A percentile compares a stretch with the other conserved stretches of the same genome.
These are phyloP conservation scores for Chrysanthemum lavandulifolium DNA, from an alignment of 129 eudicot species.

Conservation along the genomic window DNA sequence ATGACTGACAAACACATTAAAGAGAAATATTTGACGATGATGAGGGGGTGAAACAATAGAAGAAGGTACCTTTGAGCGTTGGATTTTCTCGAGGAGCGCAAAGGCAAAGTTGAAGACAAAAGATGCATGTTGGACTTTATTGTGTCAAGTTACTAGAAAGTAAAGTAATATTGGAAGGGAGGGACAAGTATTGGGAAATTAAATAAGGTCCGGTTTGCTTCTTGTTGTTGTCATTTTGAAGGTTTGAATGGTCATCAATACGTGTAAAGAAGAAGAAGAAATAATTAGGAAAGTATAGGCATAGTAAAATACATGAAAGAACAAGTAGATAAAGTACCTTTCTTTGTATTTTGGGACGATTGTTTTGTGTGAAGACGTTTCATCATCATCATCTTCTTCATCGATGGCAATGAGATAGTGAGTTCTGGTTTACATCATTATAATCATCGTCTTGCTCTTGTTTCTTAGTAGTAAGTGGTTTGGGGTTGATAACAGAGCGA, in stretches of 20 bases:
- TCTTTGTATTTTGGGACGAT: conserved; percentile 33
- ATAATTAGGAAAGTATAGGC: too few relatives aligned
- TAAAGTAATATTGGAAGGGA: conserved; percentile 6
- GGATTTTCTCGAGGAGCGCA: conserved; percentile 83
- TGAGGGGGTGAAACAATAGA: neutral
- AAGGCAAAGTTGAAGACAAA: conserved; percentile 71
- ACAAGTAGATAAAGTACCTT: too few relatives aligned
- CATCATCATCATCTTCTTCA: conserved; percentile 21
- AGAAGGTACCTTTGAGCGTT: conserved; percentile 65
- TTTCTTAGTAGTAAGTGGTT: too few relatives aligned
- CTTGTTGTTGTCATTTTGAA: conserved; percentile 41
- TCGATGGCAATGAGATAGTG: conserved; percentile 45
- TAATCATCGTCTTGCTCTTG: too few relatives aligned
- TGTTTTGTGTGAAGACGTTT: conserved; percentile 22
- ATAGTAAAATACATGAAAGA: too few relatives aligned
- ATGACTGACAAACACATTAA: too few relatives aligned
- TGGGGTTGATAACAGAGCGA: too few relatives aligned
- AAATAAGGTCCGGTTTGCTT: conserved; percentile 64
- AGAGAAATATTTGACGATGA: too few relatives aligned
- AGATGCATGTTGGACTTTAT: conserved; percentile 42
- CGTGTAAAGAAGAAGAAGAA: conserved; percentile 35
- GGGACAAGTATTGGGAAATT: conserved; percentile 11
- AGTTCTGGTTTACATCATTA: conserved; percentile 36
- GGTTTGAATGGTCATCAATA: conserved; percentile 43
- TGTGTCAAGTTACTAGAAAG: conserved; percentile 13